Evolutionary conservation across 345 rosid species (phyloP), one percentile per base, ranked within the genome.

Genomic region (Euphorbia tirucalli): DNA sequence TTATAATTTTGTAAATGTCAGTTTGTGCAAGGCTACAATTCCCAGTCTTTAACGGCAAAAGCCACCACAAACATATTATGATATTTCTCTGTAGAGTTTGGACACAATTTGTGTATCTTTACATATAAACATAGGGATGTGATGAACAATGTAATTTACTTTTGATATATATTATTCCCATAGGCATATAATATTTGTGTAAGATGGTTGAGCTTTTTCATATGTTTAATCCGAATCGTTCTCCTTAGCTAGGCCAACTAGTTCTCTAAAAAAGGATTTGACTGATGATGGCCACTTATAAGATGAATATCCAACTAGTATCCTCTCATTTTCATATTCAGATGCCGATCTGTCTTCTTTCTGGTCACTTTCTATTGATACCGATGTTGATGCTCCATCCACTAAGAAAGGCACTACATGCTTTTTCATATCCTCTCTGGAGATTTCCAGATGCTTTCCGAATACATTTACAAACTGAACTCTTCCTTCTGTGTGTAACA

Each of bases 401-500:
- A 73, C 74, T 83, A 92, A 78, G 75, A 79, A 94, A 68, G 98
- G 97, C 64, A 84, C 89, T 41, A 94, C 84, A 64, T 83, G 57
- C 76, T 68, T 87, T 61, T 80, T 81, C 85, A 89, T 75, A 68
- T 92, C 93, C 18, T 69, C 60, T 44, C 11, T 61, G 10, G 96
- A 75, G 75, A 94, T 87, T 39, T 75, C 78, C 2, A 90, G 93
- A 80, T 92, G 97, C 39, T 88, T 88, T 16, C 97, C 96, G 18
- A 87, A 44, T 1, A 90, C 90, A 58, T 77, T 89, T 31, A 90
- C 68, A 65, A 72, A 92, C 71, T 81, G 86, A 11, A 94, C 92
- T 79, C 81, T 90, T 72, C 95, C 91, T 8, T 81, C 85, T 50
- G 44, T 85, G 71, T 94, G 87, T 64, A 94, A 76, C 22, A 82